Percentiles rank a stretch among this genome's conserved stretches.
Evolutionary conservation across 805 yeast species (phyloP).

Genomic region (Nakazawaea ishiwadae): DNA sequence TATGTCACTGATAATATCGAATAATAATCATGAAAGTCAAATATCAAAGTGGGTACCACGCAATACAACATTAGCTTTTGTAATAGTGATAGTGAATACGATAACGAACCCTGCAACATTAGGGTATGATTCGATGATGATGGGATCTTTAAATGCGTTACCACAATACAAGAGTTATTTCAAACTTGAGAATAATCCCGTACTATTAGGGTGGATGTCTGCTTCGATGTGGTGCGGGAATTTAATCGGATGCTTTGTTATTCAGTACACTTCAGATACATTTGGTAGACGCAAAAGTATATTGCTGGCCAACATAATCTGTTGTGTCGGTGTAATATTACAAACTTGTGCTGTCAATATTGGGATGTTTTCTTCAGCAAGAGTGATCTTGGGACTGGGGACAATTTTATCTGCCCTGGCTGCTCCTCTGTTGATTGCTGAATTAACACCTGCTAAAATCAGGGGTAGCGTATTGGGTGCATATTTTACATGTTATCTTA

Average conservation of each 20-base stretch:
- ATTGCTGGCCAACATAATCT: constrained; percentile 20
- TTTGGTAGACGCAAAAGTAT: constrained; percentile 28
- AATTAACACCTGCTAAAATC: constrained; percentile 25
- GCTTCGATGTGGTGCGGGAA: constrained; percentile 24
- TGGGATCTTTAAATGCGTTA: constrained; percentile 22
- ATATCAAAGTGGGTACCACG: constrained; percentile 1
- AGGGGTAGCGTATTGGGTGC: constrained; percentile 25
- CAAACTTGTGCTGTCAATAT: constrained; percentile 33
- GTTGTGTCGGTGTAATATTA: constrained; percentile 29
- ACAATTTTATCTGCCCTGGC: constrained; percentile 25
- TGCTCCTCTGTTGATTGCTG: constrained; percentile 32
- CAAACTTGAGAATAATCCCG: constrained; percentile 16
- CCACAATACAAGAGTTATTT: constrained; percentile 21
- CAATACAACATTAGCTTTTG: not conserved
- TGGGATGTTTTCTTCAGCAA: constrained; percentile 31
- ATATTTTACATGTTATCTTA: constrained; percentile 25
- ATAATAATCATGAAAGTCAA: too few species aligned
- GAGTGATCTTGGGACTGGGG: constrained; percentile 33
- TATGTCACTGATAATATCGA: too few species aligned
- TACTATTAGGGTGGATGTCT: constrained; percentile 21
- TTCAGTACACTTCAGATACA: constrained; percentile 19
- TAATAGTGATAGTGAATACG: constrained; percentile 12
- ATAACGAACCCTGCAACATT: constrained; percentile 22
- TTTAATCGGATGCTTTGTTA: constrained; percentile 23
- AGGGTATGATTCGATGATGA: constrained; percentile 25